phyloP scores from a whole-genome alignment of 768 basidiomycete species.

The Lactarius psammicola region DNA sequence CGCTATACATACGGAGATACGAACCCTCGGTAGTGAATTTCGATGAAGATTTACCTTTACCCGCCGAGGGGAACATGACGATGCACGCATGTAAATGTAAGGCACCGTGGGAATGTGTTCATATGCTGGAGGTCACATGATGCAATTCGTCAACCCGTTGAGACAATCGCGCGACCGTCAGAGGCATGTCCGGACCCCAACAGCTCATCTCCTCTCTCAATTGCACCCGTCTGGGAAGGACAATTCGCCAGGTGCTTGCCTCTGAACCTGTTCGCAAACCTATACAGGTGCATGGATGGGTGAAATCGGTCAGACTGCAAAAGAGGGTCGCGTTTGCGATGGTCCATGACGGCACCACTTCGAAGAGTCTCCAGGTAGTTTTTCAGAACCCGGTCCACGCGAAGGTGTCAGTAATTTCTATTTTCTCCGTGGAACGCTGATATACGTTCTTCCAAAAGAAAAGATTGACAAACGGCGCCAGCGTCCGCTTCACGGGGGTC shows the following conservation, averaged over 20 bases:
- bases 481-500: constrained; percentile 49
- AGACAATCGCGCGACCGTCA: not conserved
- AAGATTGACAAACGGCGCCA: constrained; percentile 55
- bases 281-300: constrained; percentile 70
- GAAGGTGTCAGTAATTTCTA: constrained; percentile 34
- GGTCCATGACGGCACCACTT: constrained; percentile 75
- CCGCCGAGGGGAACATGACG: not conserved
- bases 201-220: constrained; percentile 4
- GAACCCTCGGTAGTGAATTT: not conserved
- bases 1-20: not conserved
- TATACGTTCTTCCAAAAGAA: not conserved
- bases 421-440: not conserved
- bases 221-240: constrained; percentile 22
- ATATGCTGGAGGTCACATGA: constrained; percentile 6
- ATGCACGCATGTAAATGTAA: no score
- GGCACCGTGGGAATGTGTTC: no score
- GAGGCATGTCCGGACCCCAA: not conserved
- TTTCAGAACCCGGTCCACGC: constrained; percentile 46
- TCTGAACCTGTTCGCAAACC: not conserved
- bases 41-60: not conserved
- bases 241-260: constrained; percentile 27
- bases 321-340: constrained; percentile 87
- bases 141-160: not conserved
- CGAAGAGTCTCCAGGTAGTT: constrained; percentile 75
- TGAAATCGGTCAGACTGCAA: constrained; percentile 81